Evolutionary conservation across 805 yeast species (phyloP).

Genomic region (Lipomyces kockii): DNA sequence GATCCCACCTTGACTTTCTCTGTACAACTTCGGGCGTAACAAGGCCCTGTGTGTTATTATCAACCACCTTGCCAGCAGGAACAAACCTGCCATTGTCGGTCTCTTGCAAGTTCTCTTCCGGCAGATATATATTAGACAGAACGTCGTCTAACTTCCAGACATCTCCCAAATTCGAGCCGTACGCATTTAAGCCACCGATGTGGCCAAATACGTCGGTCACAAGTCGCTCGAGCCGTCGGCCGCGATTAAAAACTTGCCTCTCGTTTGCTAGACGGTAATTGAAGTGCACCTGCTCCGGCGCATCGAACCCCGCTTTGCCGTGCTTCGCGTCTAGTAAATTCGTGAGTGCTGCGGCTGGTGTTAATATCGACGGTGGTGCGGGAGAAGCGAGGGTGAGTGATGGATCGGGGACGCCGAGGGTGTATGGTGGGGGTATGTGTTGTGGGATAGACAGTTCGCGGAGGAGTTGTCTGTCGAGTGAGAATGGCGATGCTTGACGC

Average conservation of each 20-base stretch:
- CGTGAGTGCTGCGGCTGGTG: not conserved
- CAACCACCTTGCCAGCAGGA: not conserved
- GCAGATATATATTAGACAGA: not conserved
- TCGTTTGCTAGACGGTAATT: slow-evolving; percentile 3
- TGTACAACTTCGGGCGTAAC: not conserved
- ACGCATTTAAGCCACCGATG: not conserved
- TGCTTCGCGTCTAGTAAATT: not conserved
- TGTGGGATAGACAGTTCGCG: slow-evolving; percentile 8
- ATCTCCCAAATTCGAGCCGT: not conserved
- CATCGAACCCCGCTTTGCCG: slow-evolving; percentile 4
- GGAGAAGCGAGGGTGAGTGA: not conserved
- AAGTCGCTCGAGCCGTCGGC: not conserved
- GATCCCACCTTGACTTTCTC: not conserved
- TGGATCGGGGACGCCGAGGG: slow-evolving; percentile 5
- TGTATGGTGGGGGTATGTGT: not conserved
- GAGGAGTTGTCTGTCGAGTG: not conserved
- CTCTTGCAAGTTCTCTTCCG: not conserved
- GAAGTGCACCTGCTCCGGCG: not conserved
- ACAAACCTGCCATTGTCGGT: not conserved
- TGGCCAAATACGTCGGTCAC: not conserved
- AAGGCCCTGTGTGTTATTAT: not conserved
- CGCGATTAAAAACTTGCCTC: not conserved
- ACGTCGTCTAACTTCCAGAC: not conserved
- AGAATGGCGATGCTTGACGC: not conserved
- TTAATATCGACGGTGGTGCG: not conserved